These are phyloP conservation scores for Jatropha podagrica DNA, from an alignment of 441 rosid genomes.

Conservation along the genomic window DNA sequence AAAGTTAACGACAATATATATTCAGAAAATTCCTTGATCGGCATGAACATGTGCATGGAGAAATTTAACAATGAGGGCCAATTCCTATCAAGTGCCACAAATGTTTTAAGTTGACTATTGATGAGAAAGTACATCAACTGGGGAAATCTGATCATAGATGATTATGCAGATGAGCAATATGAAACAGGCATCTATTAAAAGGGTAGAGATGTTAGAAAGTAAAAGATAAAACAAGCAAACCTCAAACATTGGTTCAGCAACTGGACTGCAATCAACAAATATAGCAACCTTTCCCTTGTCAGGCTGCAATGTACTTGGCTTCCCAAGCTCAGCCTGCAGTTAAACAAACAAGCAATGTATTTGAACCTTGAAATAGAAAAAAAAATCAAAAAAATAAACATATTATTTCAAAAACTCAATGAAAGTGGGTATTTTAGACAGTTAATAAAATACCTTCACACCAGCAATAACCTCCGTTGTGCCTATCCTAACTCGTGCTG, in stretches of 20 bases:
- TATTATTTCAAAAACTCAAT: background rate
- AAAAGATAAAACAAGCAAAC: constrained; percentile 25
- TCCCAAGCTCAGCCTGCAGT: background rate
- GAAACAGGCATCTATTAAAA: background rate
- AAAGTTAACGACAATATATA: background rate
- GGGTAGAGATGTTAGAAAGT: background rate
- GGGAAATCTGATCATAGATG: background rate
- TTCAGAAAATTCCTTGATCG: too few species aligned
- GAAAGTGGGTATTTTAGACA: background rate
- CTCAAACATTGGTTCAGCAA: constrained; percentile 80
- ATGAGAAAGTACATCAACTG: background rate
- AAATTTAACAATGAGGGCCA: background rate
- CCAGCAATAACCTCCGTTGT: constrained; percentile 87
- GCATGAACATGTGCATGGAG: too few species aligned
- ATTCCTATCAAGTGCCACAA: background rate
- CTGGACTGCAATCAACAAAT: constrained; percentile 81
- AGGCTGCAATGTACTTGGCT: constrained; percentile 38
- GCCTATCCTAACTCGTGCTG: constrained; percentile 73
- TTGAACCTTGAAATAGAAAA: too few species aligned
- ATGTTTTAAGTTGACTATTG: background rate
- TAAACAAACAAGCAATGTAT: background rate
- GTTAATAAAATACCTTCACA: constrained; percentile 62
- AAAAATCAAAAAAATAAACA: background rate
- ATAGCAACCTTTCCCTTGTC: constrained; percentile 75
- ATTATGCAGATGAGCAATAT: constrained; percentile 1